Conservation (phyloP, 78 protist genomes). For the Trichosphaerium sp. region DNA sequence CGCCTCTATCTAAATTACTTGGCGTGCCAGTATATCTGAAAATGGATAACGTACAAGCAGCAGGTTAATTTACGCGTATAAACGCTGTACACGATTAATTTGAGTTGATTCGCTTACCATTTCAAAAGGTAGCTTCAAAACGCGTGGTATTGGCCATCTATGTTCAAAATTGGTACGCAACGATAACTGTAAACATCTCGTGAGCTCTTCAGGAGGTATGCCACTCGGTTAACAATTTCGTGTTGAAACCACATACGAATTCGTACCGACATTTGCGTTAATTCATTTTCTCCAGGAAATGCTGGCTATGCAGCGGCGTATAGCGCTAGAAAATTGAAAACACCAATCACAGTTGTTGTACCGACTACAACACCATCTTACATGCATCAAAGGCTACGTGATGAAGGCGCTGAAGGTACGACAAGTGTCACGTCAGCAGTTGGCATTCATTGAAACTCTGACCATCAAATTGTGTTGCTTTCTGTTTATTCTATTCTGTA, state of each 20-base stretch:
- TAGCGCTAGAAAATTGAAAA: conserved; percentile 22
- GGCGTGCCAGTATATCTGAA: conserved; percentile 32
- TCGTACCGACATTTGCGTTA: no score
- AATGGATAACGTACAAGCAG: conserved; percentile 37
- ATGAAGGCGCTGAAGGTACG: conserved; percentile 46
- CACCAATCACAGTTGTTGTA: conserved; percentile 29
- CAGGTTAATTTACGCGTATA: conserved; percentile 44
- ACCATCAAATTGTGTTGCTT: no score
- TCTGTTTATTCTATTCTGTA: no score
- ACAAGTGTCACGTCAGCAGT: no score
- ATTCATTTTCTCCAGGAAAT: no score
- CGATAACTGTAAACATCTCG: conserved; percentile 16
- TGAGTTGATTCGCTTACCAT: no score
- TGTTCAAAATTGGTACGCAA: conserved; percentile 13
- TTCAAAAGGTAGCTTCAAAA: no score
- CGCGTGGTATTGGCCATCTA: conserved; percentile 32
- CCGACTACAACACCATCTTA: conserved; percentile 31
- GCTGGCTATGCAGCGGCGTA: conserved; percentile 43
- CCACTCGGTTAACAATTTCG: no score
- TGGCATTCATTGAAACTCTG: no score
- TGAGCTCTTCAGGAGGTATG: conserved; percentile 43
- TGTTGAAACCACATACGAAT: no score
- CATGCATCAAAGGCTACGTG: conserved; percentile 25
- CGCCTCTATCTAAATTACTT: no score
- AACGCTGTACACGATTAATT: no score